Base-by-base conservation (phyloP, 2,329 filamentous ascomycete species). In the Monosporascus ibericus region DNA sequence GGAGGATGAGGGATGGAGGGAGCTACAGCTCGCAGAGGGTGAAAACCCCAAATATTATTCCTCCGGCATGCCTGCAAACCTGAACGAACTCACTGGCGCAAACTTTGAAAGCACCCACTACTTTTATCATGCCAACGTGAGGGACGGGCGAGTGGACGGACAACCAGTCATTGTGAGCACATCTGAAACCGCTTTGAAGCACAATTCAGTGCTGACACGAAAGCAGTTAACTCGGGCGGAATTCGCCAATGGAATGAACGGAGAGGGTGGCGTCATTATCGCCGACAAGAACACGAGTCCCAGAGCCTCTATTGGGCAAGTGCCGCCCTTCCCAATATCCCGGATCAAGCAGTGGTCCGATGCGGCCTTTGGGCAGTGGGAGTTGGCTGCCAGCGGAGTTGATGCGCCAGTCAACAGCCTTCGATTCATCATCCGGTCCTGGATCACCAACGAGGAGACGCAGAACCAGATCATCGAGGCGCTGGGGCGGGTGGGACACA, bases 381-480 rank as follows among this genome's bases (percentile, higher is more conserved):
- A 20, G 34, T n/a, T 39, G 18, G 17, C 22, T 17, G 47, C 18
- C 17, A 20, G 11, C 9, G 27, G 3, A 48, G 18, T 5, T 9
- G 47, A 48, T 11, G 47, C 8, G 11, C 30, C 37, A 18, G 36
- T 48, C 18, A 9, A 24, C 4, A 17, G 17, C 17, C 47, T 37
- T 11, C 30, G 30, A 9, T 48, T 38, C 47, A 39, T 48, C 27
- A 38, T 48, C n/a, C 47, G 30, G 27, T 48, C 47, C 5, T 40
- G 34, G 47, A 36, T 48, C 5, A 38, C 30, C 27, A 48, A 48
- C 30, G 5, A 9, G 47, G 47, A 18, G 5, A 48, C 47, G 47
- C 47, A 48, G 36, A 36, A 48, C 25, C 47, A 48, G 47, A 36
- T 48, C 27, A 22, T 48, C 30, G 11, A n/a, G 27, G 47, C 47